phyloP scores from a whole-genome alignment of 1,284 basidiomycete species.

The Porogramme epimiltina region DNA sequence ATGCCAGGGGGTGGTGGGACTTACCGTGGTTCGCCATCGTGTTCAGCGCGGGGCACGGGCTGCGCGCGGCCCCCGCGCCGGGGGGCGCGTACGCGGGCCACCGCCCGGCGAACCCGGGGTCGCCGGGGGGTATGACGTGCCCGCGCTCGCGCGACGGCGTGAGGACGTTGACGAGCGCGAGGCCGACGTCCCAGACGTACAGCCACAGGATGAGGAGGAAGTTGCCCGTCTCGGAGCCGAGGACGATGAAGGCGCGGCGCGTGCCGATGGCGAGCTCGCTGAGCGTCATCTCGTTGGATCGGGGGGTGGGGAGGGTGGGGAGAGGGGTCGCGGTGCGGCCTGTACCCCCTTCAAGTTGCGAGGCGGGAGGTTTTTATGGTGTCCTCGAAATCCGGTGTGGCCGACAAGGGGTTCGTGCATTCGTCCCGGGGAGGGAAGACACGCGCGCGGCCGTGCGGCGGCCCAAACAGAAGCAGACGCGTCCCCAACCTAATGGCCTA shows the following conservation, averaged over 20 bases:
- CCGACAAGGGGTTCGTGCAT: too few species aligned
- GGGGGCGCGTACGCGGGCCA: slow-evolving; percentile 70
- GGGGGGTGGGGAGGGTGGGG: slow-evolving; percentile 22
- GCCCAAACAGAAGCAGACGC: too few species aligned
- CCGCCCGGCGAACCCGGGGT: slow-evolving; percentile 57
- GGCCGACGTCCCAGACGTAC: slow-evolving; percentile 42
- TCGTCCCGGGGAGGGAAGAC: too few species aligned
- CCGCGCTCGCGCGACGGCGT: slow-evolving; percentile 49
- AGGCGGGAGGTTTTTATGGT: too few species aligned
- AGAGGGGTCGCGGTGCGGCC: not conserved
- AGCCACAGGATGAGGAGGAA: slow-evolving; percentile 14
- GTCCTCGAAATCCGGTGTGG: too few species aligned
- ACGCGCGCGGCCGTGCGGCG: too few species aligned
- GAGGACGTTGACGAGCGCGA: slow-evolving; percentile 57
- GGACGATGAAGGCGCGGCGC: slow-evolving; percentile 16
- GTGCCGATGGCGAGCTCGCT: slow-evolving; percentile 17
- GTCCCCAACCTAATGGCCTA: too few species aligned
- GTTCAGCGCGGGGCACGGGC: slow-evolving; percentile 70
- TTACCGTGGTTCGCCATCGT: slow-evolving; percentile 74
- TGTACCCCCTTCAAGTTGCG: not conserved
- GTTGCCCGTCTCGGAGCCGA: slow-evolving; percentile 10
- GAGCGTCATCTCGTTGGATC: slow-evolving; percentile 4
- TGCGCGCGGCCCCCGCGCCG: slow-evolving; percentile 61
- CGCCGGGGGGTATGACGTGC: slow-evolving; percentile 54
- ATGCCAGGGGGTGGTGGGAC: slow-evolving; percentile 14